A percentile compares a stretch with the other conserved stretches of the same genome.
phyloP scores from a whole-genome alignment of 441 rosid species.

The Syzygium malaccense region DNA sequence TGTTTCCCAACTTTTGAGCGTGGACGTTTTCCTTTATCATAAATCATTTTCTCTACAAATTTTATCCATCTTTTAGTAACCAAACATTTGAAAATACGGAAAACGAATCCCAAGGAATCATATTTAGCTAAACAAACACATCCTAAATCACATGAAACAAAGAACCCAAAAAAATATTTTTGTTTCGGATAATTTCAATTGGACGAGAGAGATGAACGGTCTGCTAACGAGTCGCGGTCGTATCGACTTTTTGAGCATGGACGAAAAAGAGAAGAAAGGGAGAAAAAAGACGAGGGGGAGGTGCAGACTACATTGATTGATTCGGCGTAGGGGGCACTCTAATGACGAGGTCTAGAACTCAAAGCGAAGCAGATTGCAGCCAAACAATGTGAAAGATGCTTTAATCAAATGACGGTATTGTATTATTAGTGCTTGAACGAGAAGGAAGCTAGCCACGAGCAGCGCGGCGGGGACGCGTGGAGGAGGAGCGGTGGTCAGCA shows the following conservation, averaged over 20 bases:
- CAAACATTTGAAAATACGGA: neutral
- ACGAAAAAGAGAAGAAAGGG: neutral
- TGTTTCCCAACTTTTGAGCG: neutral
- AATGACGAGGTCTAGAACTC: neutral
- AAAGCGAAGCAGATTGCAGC: neutral
- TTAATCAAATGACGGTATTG: neutral
- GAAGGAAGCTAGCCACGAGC: neutral
- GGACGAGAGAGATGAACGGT: fast-evolving
- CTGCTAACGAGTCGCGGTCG: fast-evolving
- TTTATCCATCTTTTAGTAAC: too few relatives aligned
- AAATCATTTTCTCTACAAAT: too few relatives aligned
- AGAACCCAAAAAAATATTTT: neutral
- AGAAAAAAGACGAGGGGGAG: neutral
- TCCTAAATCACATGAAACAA: neutral
- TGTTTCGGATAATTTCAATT: neutral
- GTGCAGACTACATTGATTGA: neutral
- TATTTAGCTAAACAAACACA: too few relatives aligned
- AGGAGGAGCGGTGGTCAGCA: neutral
- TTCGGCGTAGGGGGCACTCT: neutral
- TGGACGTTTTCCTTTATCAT: neutral
- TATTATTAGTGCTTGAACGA: neutral
- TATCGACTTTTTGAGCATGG: neutral
- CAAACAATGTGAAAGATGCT: neutral
- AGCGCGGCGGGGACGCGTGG: neutral
- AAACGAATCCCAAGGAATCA: neutral